Base-by-base conservation (phyloP, 2,329 filamentous ascomycete genomes). In the Hypomyces rosellus region DNA sequence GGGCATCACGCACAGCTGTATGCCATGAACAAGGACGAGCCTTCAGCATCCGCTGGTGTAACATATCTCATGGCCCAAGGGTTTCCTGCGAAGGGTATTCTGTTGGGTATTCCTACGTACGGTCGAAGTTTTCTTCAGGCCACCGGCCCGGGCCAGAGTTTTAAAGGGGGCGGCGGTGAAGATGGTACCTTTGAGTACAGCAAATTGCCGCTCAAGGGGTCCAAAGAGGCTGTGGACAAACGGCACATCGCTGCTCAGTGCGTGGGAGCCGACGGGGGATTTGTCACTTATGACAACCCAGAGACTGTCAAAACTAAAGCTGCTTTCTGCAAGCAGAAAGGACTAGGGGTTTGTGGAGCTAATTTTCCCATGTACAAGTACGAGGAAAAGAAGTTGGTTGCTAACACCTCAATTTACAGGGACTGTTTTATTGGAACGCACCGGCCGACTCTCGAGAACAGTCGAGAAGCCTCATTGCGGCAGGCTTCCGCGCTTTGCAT, bases 371-470 rank as follows among this genome's bases (percentile, higher is more conserved):
- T 38, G 36, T 48, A n/a, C 15, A 3, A 3, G 20, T 20, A 20
- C 20, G 20, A 20, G 40, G 40, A 33, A 44, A 16, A 18, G 38
- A 45, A 30, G 18, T 33, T 25, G 34, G 13, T 33, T 18, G 50
- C 49, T 46, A 46, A 50, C 48, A 13, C 47, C 41, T 53, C 51
- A 43, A 12, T 49, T 43, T 50, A 22, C 58, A 82, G 80, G 88
- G 88, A 0, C 68, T 93, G 8, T 92, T 90, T 65, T 93, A 91
- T 67, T 91, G 86, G 85, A 83, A 85, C 48, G 86, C 83, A n/a
- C 84, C 85, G 13, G 82, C 80, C 3, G 88, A 93, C 69, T 77
- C 78, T 25, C 73, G 69, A 57, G 75, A 80, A 48, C 75, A 72
- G 54, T 74, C 77, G 46, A 72, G 80, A 46, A 84, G 80, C 61